A percentile compares a stretch with the other conserved stretches of the same genome.
These are phyloP conservation scores for Mycosarcoma maydis DNA, from an alignment of 1,284 basidiomycete genomes.

Conservation along the genomic window DNA sequence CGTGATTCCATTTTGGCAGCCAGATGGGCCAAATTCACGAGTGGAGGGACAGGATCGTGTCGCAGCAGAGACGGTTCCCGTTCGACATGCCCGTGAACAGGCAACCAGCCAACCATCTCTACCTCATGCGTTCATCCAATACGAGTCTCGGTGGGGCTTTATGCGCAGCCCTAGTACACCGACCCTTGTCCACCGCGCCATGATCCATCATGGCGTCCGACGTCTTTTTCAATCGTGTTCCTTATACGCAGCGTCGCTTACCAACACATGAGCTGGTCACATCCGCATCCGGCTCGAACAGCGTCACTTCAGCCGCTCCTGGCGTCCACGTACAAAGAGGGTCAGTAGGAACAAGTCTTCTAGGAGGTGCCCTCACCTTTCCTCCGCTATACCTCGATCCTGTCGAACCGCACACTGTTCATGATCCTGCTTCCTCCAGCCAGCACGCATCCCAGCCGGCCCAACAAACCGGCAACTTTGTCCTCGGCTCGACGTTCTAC, in stretches of 20 bases:
- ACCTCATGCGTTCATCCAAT: too few species aligned
- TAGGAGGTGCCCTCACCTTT: constrained; percentile 39
- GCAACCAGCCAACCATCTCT: too few species aligned
- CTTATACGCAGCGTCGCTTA: constrained; percentile 28
- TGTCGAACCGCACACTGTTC: constrained; percentile 5
- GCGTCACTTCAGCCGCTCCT: background rate
- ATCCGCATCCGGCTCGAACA: constrained; percentile 1
- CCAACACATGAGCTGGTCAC: constrained; percentile 9
- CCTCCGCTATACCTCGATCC: constrained; percentile 52
- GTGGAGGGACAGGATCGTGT: too few species aligned
- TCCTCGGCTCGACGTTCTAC: constrained; percentile 46
- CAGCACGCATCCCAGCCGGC: constrained; percentile 8
- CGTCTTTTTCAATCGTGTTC: constrained; percentile 39
- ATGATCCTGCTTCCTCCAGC: constrained; percentile 13
- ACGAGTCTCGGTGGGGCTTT: too few species aligned
- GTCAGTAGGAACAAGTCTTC: constrained; percentile 29
- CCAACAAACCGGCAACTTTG: constrained; percentile 30
- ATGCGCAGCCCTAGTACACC: background rate
- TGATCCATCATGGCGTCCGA: constrained; percentile 41
- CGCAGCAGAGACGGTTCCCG: too few species aligned
- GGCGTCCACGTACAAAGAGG: background rate
- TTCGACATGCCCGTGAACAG: too few species aligned
- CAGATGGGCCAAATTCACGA: too few species aligned
- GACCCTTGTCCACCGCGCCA: background rate
- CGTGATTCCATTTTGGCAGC: too few species aligned